Percentiles rank a stretch among this genome's conserved stretches.
These are phyloP conservation scores for Apiospora saccharicola DNA, from an alignment of 2,329 filamentous ascomycete genomes.

Conservation along the genomic window DNA sequence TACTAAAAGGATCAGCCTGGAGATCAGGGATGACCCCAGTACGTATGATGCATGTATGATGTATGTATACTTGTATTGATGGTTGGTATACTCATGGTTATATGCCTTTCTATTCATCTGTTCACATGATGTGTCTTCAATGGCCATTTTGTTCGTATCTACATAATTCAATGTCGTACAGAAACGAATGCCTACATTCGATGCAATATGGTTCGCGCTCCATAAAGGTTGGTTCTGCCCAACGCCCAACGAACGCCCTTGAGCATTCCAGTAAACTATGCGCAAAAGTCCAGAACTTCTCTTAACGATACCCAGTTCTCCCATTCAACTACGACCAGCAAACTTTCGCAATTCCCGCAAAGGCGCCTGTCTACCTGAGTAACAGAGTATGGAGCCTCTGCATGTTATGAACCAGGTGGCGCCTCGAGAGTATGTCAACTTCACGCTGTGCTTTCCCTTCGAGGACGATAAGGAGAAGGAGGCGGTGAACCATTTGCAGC, in stretches of 20 bases:
- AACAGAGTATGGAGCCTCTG: neutral
- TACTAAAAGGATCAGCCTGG: neutral
- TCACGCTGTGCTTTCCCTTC: neutral
- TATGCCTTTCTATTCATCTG: too few relatives aligned
- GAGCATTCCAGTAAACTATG: neutral
- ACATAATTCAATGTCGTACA: neutral
- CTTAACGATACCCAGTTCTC: neutral
- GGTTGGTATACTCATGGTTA: neutral
- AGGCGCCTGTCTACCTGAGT: too few relatives aligned
- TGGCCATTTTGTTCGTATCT: neutral
- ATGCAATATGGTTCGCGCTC: neutral
- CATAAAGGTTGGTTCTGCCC: too few relatives aligned
- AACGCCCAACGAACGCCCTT: neutral
- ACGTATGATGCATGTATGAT: neutral
- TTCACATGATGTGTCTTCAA: neutral
- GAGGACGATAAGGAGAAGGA: neutral
- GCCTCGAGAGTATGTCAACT: constrained; percentile 6
- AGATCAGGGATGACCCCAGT: neutral
- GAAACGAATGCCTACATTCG: neutral
- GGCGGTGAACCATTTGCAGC: neutral
- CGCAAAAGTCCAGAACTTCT: neutral
- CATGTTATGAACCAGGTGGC: neutral
- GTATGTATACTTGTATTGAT: neutral
- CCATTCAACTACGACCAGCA: neutral
- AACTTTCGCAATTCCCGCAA: neutral